Percentiles rank a stretch among this genome's conserved stretches.
These are phyloP conservation scores for Lagenidium sp. DNA, from an alignment of 352 stramenopile species.

Conservation along the genomic window DNA sequence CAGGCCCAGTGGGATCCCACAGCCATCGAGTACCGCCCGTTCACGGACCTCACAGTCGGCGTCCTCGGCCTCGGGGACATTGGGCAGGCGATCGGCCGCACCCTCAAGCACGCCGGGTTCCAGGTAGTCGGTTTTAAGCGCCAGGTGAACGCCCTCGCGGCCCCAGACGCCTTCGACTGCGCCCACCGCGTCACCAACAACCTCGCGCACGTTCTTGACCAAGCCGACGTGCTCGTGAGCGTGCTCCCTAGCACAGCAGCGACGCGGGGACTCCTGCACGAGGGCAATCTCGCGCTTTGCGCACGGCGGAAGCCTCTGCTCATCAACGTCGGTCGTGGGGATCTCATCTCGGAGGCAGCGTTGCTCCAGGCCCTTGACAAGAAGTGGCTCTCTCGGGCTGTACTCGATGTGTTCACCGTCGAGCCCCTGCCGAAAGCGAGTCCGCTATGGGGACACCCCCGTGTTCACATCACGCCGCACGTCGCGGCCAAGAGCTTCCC, in stretches of 20 bases:
- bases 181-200: slow-evolving; percentile 35
- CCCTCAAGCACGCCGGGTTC: slow-evolving; percentile 44
- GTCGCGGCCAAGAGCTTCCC: slow-evolving; percentile 67
- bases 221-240: slow-evolving; percentile 74
- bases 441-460: slow-evolving; percentile 45
- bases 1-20: slow-evolving; percentile 25
- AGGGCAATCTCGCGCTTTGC: slow-evolving; percentile 31
- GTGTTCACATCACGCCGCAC: slow-evolving; percentile 74
- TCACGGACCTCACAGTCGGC: slow-evolving; percentile 35
- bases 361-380: slow-evolving; percentile 60
- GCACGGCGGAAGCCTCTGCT: slow-evolving; percentile 51
- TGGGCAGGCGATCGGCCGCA: slow-evolving; percentile 40
- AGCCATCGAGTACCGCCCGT: slow-evolving; percentile 32
- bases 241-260: slow-evolving; percentile 69
- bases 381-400: slow-evolving; percentile 39
- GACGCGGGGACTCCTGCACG: slow-evolving; percentile 55
- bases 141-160: slow-evolving; percentile 17
- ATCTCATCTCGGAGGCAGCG: slow-evolving; percentile 55
- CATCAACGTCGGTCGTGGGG: slow-evolving; percentile 82
- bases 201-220: slow-evolving; percentile 31
- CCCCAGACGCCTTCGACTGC: slow-evolving; percentile 11
- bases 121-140: slow-evolving; percentile 61
- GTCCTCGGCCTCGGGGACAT: slow-evolving; percentile 56
- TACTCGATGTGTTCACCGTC: slow-evolving; percentile 58
- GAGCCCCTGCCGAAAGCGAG: slow-evolving; percentile 43